phyloP scores from a whole-genome alignment of 108 stramenopile genomes.

The Mediolabrus comicus region DNA sequence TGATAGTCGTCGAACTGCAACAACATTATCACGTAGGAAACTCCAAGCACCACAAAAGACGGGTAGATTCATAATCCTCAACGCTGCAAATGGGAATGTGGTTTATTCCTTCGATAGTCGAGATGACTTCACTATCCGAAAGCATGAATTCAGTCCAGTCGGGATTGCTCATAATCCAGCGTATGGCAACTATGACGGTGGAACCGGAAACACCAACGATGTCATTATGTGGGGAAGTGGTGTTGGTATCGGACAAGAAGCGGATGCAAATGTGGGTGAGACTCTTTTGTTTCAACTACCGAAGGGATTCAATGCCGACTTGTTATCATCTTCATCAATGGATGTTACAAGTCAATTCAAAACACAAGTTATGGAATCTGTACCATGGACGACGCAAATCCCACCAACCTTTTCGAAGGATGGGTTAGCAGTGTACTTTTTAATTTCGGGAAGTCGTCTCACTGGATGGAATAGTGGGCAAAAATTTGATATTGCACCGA shows the following conservation, averaged over 20 bases:
- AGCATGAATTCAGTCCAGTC: not conserved
- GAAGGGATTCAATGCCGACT: not conserved
- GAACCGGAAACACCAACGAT: not conserved
- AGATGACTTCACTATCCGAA: not conserved
- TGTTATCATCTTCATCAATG: not conserved
- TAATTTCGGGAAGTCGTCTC: conserved; percentile 4
- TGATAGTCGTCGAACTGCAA: too few species aligned
- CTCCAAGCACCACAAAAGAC: conserved; percentile 1
- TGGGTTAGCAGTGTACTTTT: not conserved
- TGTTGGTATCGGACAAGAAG: not conserved
- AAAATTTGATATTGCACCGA: not conserved
- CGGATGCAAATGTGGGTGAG: not conserved
- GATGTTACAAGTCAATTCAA: not conserved
- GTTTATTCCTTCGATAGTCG: conserved; percentile 1
- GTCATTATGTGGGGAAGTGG: conserved; percentile 3
- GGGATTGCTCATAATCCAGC: not conserved
- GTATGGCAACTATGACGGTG: conserved; percentile 1
- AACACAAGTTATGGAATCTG: not conserved
- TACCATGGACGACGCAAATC: conserved; percentile 3
- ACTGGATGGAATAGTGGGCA: not conserved
- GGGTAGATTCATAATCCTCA: conserved; percentile 2
- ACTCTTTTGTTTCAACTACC: conserved; percentile 4
- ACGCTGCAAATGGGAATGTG: not conserved
- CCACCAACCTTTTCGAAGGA: conserved; percentile 7
- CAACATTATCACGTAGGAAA: not conserved